Evolutionary conservation across 2,329 filamentous ascomycete genomes (phyloP), one percentile per base, ranked within the genome.

Genomic region (Neobulgaria alba): DNA sequence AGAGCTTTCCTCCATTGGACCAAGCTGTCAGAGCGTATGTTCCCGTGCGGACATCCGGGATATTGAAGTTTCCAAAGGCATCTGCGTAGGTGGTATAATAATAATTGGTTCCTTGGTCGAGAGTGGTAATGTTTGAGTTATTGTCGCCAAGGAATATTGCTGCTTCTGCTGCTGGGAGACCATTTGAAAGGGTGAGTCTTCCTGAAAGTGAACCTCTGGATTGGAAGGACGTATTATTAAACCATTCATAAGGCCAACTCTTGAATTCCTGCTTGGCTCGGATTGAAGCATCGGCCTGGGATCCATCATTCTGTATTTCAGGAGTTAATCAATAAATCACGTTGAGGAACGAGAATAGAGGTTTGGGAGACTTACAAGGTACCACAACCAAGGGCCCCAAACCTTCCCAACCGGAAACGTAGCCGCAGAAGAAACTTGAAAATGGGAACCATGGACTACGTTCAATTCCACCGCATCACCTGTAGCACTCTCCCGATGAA

Each of bases 381-480:
- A 26, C 23, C 23, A 26, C 23, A 26, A 26, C 23, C 23, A 26
- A 26, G 64, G 65, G 0, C 65, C 65, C 57, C 63, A 67, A 17
- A 61, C 61, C 54, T 67, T 67, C 3, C 61, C 63, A 16, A 62
- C 51, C 19, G 59, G 48, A 45, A 63, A 61, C 2, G 52, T 56
- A 33, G 65, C 64, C n/a, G 46, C 53, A 26, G 59, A 57, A 1
- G 53, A 57, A 3, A 59, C 61, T 47, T 61, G 58, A 48, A 67
- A 69, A 49, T 69, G 67, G 0, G 69, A 72, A 26, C 70, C 70
- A 46, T 73, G 69, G 23, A 73, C 62, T 64, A 73, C 71, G 52
- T 73, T 73, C 29, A 73, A 57, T 44, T 72, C 67, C 2, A 73
- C 69, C 1, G 64, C 62, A 43, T 73, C 70, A 4, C 70, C 69